These are phyloP conservation scores for Camellia japonica DNA, from an alignment of 148 eudicot species.

Conservation along the genomic window DNA sequence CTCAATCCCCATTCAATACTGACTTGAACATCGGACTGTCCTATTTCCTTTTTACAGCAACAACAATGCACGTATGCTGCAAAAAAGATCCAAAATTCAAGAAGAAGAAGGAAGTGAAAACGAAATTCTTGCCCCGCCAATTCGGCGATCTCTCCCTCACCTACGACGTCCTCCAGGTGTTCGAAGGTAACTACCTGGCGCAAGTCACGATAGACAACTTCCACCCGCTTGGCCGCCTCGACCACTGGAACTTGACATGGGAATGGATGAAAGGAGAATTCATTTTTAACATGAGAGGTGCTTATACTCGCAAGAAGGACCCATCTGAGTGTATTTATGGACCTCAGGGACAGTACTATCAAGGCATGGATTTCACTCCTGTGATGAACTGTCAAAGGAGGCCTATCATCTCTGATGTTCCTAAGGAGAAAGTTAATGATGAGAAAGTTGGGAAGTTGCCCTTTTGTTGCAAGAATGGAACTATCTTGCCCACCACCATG, in stretches of 20 bases:
- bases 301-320: conserved; percentile 58
- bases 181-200: conserved; percentile 59
- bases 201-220: conserved; percentile 79
- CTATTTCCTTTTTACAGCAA: conserved; percentile 30
- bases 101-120: conserved; percentile 34
- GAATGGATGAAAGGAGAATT: conserved; percentile 95
- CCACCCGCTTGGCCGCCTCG: conserved; percentile 74
- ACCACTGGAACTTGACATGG: conserved; percentile 93
- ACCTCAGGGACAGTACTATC: conserved; percentile 62
- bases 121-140: conserved; percentile 42
- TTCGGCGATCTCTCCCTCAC: conserved; percentile 71
- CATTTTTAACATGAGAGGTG: conserved; percentile 66
- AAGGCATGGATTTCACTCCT: conserved; percentile 59
- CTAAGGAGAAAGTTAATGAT: conserved; percentile 51
- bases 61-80: conserved; percentile 56
- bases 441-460: conserved; percentile 84
- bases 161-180: conserved; percentile 71
- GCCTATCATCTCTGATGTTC: conserved; percentile 73
- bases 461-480: conserved; percentile 73
- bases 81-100: conserved; percentile 73
- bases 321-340: conserved; percentile 73
- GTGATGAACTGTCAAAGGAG: conserved; percentile 58
- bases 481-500: conserved; percentile 65
- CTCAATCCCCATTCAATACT: too few species aligned
- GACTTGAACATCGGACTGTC: background rate